phyloP scores from a whole-genome alignment of 305 asterid species.

The Solanum hybrid region DNA sequence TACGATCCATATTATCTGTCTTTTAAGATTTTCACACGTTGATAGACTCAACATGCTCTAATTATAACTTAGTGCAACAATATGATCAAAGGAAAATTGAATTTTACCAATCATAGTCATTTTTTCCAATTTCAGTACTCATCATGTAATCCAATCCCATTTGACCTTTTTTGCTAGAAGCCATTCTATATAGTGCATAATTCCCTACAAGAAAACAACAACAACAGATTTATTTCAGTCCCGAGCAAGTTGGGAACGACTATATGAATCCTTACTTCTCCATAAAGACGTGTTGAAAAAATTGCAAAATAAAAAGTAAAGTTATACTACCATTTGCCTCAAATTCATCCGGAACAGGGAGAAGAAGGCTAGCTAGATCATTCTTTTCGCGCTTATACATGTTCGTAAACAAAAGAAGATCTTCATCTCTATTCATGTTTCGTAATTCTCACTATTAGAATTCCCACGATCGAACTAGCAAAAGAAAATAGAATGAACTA shows the following conservation, averaged over 20 bases:
- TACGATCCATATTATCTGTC: not conserved
- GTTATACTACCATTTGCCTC: conserved; percentile 46
- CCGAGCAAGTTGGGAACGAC: not conserved
- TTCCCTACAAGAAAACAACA: conserved; percentile 27
- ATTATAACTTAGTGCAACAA: not conserved
- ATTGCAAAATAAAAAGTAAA: not conserved
- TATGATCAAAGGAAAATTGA: not conserved
- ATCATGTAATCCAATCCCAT: conserved; percentile 18
- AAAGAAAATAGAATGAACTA: not conserved
- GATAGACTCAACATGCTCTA: not conserved
- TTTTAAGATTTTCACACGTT: not conserved
- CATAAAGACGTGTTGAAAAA: not conserved
- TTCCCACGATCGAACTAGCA: not conserved
- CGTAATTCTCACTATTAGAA: not conserved
- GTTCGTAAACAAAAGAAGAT: conserved; percentile 53
- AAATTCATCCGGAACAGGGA: conserved; percentile 49
- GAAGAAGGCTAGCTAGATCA: conserved; percentile 40
- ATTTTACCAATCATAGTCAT: conserved; percentile 65
- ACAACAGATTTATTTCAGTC: not conserved
- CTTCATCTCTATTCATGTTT: conserved; percentile 36
- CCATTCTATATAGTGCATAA: conserved; percentile 39
- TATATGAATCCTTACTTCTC: not conserved
- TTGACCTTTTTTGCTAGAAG: conserved; percentile 36
- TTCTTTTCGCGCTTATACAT: conserved; percentile 48
- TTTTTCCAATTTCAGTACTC: conserved; percentile 38